Percentiles rank a stretch among this genome's conserved stretches.
Conservation (phyloP, 768 basidiomycete genomes). For the Russula sp. region DNA sequence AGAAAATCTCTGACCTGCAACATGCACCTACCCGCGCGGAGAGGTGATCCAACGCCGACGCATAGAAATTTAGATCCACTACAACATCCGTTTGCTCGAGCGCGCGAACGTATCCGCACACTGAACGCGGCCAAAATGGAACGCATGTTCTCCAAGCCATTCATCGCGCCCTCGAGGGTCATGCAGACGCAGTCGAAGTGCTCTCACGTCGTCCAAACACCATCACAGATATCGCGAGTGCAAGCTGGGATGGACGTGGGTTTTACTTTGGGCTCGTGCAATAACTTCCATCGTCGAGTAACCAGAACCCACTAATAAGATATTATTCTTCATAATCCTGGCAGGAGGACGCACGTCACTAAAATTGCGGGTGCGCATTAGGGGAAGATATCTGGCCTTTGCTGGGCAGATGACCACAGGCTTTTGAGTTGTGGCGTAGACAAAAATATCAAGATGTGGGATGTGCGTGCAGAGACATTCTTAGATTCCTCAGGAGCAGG, state of each 20-base stretch:
- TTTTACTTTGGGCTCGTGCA: conserved; percentile 23
- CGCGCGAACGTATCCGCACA: conserved; percentile 90
- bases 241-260: conserved; percentile 94
- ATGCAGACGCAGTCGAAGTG: conserved; percentile 44
- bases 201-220: conserved; percentile 21
- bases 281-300: background rate
- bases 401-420: conserved; percentile 61
- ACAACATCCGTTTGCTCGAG: conserved; percentile 93
- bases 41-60: conserved; percentile 82
- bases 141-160: conserved; percentile 96
- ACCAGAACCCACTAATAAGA: conserved; percentile 44
- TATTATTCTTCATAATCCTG: conserved; percentile 80
- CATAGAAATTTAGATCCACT: conserved; percentile 91
- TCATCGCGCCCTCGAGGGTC: conserved; percentile 84
- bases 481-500: conserved; percentile 39
- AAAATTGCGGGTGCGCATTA: conserved; percentile 77
- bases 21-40: conserved; percentile 78
- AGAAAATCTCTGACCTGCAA: conserved; percentile 88
- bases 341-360: conserved; percentile 54
- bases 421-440: conserved; percentile 82
- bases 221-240: conserved; percentile 36
- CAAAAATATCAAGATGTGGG: conserved; percentile 80
- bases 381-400: conserved; percentile 80
- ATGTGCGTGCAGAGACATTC: conserved; percentile 38
- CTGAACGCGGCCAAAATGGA: conserved; percentile 97